These are phyloP conservation scores for Trichoderma koningiopsis DNA, from an alignment of 2,329 filamentous ascomycete species.

Conservation along the genomic window DNA sequence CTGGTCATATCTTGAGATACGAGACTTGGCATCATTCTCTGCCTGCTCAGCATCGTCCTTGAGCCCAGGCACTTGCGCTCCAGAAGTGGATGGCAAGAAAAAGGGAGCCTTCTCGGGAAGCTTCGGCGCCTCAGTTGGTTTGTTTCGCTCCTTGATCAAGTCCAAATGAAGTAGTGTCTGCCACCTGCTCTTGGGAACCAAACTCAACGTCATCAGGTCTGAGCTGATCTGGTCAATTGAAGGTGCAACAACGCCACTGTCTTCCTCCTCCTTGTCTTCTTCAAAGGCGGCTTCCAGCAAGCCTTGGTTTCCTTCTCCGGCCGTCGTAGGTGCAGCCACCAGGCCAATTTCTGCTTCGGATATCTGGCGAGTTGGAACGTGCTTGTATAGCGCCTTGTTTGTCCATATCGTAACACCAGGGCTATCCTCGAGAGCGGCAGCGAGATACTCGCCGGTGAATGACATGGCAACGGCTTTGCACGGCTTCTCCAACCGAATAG, in stretches of 20 bases:
- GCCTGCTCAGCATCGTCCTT: constrained; percentile 38
- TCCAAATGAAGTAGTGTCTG: constrained; percentile 93
- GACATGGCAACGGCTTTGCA: constrained; percentile 90
- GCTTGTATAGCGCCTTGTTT: constrained; percentile 87
- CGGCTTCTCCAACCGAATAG: constrained; percentile 74
- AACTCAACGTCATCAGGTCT: constrained; percentile 83
- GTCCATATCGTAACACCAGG: constrained; percentile 96
- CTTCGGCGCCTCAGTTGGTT: constrained; percentile 89
- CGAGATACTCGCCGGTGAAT: constrained; percentile 87
- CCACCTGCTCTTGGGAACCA: constrained; percentile 90
- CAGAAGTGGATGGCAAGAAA: constrained; percentile 75
- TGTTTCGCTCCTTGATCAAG: constrained; percentile 89
- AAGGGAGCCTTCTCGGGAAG: constrained; percentile 92
- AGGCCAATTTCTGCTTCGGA: constrained; percentile 71
- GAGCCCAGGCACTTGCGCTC: constrained; percentile 44
- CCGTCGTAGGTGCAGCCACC: constrained; percentile 70
- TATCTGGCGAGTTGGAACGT: constrained; percentile 83
- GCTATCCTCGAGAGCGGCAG: constrained; percentile 78
- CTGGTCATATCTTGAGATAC: constrained; percentile 69
- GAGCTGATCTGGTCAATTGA: constrained; percentile 75
- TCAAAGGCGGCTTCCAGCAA: constrained; percentile 77
- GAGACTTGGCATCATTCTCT: constrained; percentile 56
- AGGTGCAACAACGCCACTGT: constrained; percentile 57
- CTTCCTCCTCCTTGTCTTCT: constrained; percentile 51
- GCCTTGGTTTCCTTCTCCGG: constrained; percentile 77